Evolutionary conservation across 331 rosid species (phyloP).

Genomic region (Spiraea crenata): DNA sequence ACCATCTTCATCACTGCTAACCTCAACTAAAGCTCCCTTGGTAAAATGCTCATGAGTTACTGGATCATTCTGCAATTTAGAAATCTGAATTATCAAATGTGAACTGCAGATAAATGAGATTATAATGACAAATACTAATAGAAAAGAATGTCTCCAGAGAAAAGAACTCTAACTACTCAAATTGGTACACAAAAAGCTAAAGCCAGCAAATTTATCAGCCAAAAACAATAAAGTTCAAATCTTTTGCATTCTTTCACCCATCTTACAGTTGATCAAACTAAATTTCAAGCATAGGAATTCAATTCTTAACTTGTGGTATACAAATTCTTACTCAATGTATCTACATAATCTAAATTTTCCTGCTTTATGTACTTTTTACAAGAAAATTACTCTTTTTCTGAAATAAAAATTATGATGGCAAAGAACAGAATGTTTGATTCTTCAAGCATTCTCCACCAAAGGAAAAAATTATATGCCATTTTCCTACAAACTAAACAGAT

Average conservation of each 20-base stretch:
- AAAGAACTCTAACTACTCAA: background rate
- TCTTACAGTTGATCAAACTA: background rate
- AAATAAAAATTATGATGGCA: no score
- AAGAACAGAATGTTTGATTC: background rate
- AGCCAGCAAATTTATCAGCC: background rate
- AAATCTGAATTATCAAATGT: constrained; percentile 5
- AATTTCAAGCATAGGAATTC: background rate
- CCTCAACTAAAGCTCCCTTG: constrained; percentile 52
- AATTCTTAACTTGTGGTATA: no score
- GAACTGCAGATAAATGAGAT: background rate
- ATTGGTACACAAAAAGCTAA: background rate
- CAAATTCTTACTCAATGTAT: background rate
- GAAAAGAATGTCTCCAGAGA: background rate
- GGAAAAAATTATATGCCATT: background rate
- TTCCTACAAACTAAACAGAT: background rate
- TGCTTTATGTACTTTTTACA: background rate
- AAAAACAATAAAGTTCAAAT: background rate
- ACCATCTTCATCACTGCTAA: constrained; percentile 73
- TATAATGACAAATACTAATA: background rate
- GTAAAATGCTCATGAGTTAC: constrained; percentile 14
- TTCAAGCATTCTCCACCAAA: background rate
- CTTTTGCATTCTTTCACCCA: background rate
- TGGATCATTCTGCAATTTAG: constrained; percentile 31
- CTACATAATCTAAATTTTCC: background rate
- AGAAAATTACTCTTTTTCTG: no score